Evolutionary conservation across 129 eudicot genomes (phyloP).

Genomic region (Deinandra increscens): DNA sequence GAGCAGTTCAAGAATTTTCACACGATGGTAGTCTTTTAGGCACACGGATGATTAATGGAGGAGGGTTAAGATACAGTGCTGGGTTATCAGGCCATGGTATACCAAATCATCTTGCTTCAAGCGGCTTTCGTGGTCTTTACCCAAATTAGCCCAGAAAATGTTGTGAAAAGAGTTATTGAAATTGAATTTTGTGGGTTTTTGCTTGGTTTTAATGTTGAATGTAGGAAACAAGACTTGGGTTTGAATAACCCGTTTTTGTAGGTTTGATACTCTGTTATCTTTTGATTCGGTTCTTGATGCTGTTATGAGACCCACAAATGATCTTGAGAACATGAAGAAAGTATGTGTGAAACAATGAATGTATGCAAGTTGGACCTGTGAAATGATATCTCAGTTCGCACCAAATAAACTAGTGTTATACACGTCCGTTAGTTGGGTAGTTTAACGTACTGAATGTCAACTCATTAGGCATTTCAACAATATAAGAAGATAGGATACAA

Average conservation of each 20-base stretch:
- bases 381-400: no score
- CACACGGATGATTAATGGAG: conserved; percentile 42
- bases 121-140: conserved; percentile 31
- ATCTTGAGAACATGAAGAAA: no score
- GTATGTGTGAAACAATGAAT: no score
- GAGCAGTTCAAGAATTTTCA: conserved; percentile 30
- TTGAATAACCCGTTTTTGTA: background rate
- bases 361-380: no score
- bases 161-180: background rate
- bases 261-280: no score
- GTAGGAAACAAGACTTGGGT: background rate
- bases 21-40: conserved; percentile 32
- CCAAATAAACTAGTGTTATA: no score
- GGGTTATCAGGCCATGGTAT: conserved; percentile 36
- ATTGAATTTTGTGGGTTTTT: conserved; percentile 2
- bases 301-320: no score
- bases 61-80: conserved; percentile 27
- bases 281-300: no score
- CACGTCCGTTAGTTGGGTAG: no score
- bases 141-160: conserved; percentile 27
- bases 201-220: conserved; percentile 4
- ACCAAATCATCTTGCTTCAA: conserved; percentile 32
- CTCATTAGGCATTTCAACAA: no score
- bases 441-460: no score
- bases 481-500: no score